phyloP scores from a whole-genome alignment of 345 rosid species.

The Trapa incisa region DNA sequence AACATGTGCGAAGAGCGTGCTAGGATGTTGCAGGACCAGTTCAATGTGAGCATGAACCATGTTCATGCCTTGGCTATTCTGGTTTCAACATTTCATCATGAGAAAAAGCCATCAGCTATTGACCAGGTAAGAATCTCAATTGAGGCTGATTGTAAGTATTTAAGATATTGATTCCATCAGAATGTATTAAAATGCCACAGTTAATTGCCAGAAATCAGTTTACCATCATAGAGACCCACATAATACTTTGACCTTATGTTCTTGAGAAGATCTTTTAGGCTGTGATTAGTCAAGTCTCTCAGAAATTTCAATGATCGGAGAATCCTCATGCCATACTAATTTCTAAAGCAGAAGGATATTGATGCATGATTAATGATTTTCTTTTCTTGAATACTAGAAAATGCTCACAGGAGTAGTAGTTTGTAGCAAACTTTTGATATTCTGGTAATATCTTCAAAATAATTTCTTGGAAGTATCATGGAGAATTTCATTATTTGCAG shows the following conservation, averaged over 20 bases:
- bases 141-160: neutral
- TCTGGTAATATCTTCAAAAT: too few relatives aligned
- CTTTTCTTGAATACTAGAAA: too few relatives aligned
- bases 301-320: neutral
- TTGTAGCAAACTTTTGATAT: too few relatives aligned
- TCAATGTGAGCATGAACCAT: constrained; percentile 94
- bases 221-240: neutral
- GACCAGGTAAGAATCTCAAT: constrained; percentile 56
- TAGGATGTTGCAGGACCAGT: constrained; percentile 95
- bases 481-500: too few relatives aligned
- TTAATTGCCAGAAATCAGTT: neutral
- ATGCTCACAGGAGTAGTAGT: too few relatives aligned
- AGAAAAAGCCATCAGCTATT: constrained; percentile 75
- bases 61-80: constrained; percentile 95
- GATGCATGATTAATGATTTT: neutral
- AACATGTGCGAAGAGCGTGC: constrained; percentile 98
- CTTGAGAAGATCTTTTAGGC: neutral
- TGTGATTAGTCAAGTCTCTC: neutral
- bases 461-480: too few relatives aligned
- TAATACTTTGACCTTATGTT: neutral
- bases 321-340: neutral
- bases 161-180: neutral
- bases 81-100: constrained; percentile 95
- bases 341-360: neutral
- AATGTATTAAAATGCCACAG: neutral